Base-by-base conservation (phyloP, 192 early-diverging fungal genomes). In the Rhizophagus sp. region DNA sequence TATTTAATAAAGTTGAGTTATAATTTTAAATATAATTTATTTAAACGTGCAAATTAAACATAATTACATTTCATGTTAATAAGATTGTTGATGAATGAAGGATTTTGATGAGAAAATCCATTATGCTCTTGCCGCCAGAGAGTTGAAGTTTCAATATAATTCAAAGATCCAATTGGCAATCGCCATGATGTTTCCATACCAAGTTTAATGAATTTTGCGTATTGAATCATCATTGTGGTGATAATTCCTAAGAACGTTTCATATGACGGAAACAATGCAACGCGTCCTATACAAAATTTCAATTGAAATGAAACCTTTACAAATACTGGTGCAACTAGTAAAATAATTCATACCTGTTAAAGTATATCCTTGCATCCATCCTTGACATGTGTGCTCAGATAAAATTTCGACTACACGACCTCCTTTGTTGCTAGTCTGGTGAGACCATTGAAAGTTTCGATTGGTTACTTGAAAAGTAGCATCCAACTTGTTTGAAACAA, bases 91-190 rank as follows among this genome's bases (percentile, higher is more conserved):
- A 87, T 84, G 69, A 87, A 86, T 17, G 78, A 69, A 13, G 85
- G 85, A 30, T 84, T 83, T 65, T 87, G 86, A 76, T 87, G 86
- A 39, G 85, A 87, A 75, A 85, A 87, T 63, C 85, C 86, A 62
- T 87, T 87, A 69, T 87, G 86, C 50, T 87, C 86, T 80, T 87
- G 86, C n/a, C 86, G 52, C 86, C 86, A 87, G 3, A 87, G 65
- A 17, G 86, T 87, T 34, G 70, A 78, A 11, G 82, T 79, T 64
- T 87, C 85, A 27, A 87, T 81, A 70, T 87, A 87, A 64, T 86
- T 87, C 24, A 87, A 24, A n/a, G 82, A 84, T 11, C 63, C 79
- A 34, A 84, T 49, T 49, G 79, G 81, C n/a, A 70, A 69, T 15
- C 82, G 50, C 86, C 86, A 87, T 10, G 30, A 33, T 6, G 85